A percentile compares a stretch with the other conserved stretches of the same genome.
phyloP scores from a whole-genome alignment of 108 stramenopile species.

The Mediolabrus comicus region DNA sequence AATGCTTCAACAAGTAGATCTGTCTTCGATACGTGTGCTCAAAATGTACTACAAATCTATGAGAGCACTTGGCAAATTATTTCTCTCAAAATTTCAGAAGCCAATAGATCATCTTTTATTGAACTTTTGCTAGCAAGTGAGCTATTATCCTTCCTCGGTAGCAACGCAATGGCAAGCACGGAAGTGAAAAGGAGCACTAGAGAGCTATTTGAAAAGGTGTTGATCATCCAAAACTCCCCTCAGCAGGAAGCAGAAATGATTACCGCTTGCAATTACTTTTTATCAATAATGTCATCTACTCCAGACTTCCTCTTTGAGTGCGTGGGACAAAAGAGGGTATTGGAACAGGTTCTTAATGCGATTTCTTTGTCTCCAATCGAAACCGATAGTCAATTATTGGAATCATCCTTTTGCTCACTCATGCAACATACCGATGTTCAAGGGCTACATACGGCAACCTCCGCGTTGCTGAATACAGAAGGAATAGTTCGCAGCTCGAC shows the following conservation, averaged over 20 bases:
- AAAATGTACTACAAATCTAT: slow-evolving; percentile 4
- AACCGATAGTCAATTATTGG: slow-evolving; percentile 14
- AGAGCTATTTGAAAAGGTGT: slow-evolving; percentile 13
- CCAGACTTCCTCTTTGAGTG: slow-evolving; percentile 1
- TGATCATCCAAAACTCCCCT: background rate
- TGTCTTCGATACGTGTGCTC: slow-evolving; percentile 12
- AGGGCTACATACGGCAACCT: slow-evolving; percentile 3
- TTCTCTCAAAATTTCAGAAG: slow-evolving; percentile 7
- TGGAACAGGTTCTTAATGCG: slow-evolving; percentile 14
- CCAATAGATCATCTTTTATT: background rate
- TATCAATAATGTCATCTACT: slow-evolving; percentile 19
- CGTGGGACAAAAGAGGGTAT: slow-evolving; percentile 6
- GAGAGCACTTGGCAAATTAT: slow-evolving; percentile 10
- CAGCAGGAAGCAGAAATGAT: slow-evolving; percentile 3
- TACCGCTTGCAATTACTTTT: slow-evolving; percentile 31
- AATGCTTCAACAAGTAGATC: background rate
- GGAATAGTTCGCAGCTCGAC: background rate
- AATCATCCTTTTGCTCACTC: slow-evolving; percentile 43
- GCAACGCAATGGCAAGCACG: background rate
- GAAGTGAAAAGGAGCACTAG: background rate
- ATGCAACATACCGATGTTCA: slow-evolving; percentile 14
- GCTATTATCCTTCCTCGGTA: slow-evolving; percentile 22
- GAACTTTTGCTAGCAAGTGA: slow-evolving; percentile 32
- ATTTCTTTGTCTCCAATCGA: background rate
- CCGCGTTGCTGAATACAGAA: background rate